Base-by-base conservation (phyloP, 768 basidiomycete genomes). In the Gloeopeniophorella convolvens region DNA sequence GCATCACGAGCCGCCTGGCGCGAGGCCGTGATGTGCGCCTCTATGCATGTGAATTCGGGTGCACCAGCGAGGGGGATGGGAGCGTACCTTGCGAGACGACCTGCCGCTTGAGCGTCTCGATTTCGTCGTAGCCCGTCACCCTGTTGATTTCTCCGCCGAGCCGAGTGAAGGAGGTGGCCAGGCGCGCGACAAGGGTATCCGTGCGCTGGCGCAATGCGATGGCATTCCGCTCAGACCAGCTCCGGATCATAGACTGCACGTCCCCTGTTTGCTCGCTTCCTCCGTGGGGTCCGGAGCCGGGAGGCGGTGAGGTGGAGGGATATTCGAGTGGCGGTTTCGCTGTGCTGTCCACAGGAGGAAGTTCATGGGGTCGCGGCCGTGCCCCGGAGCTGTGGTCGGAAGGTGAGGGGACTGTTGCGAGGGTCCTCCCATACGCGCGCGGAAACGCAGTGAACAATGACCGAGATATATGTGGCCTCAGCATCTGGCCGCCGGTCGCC, bases 41-140 rank as follows among this genome's bases (percentile, higher is more conserved):
- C 94, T 96, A 58, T 51, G 56, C 32, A 59, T 42, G 48, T 50
- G 32, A 51, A 42, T 34, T 21, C 1, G 20, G 30, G 52, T 31
- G 23, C 21, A 28, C n/a, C 31, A 20, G 9, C 10, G 20, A 15
- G 23, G 18, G 26, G 27, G 12, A 50, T 15, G 16, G 48, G 70
- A 27, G 41, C 76, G 54, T 63, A 94, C 96, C 95, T 73, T 88
- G 84, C 41, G 79, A 77, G 34, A 79, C 85, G 16, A 96, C 92
- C 36, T 73, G 75, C 55, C 70, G 69, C 67, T 94, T 92, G 52
- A 95, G 66, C 13, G 74, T 75, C 58, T 96, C 91, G 33, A 96
- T 94, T 60, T 83, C 82, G 56, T 86, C 85, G 59, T 99, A 99
- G 0, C 96, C 96, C 8, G 94, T 93, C 18, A 89, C 80, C 52